phyloP scores from a whole-genome alignment of 2,329 filamentous ascomycete genomes.

The Aschersonia sp. region DNA sequence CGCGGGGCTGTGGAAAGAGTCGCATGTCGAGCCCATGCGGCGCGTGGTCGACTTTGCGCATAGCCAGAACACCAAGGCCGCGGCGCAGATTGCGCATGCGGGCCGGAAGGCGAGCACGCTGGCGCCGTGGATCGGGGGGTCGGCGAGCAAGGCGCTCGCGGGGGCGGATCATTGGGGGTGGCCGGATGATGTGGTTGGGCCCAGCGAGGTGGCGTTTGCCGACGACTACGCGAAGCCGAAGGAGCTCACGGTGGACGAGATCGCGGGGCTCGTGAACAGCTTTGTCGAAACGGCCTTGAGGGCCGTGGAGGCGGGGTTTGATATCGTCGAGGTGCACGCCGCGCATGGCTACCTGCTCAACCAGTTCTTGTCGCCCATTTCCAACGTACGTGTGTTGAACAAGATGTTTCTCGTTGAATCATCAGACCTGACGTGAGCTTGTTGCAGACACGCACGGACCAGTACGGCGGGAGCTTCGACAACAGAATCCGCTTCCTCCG shows the following conservation, averaged over 20 bases:
- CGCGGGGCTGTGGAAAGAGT: conserved; percentile 70
- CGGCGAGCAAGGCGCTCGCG: conserved; percentile 36
- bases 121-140: conserved; percentile 45
- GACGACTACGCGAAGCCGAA: conserved; percentile 46
- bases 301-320: conserved; percentile 56
- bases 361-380: conserved; percentile 47
- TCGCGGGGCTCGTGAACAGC: conserved; percentile 46
- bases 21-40: conserved; percentile 59
- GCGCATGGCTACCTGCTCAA: conserved; percentile 55
- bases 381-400: conserved; percentile 28
- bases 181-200: conserved; percentile 38
- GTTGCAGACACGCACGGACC: conserved; percentile 38
- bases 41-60: conserved; percentile 67
- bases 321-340: conserved; percentile 56
- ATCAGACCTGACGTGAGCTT: neutral
- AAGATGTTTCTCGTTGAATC: neutral
- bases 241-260: conserved; percentile 55
- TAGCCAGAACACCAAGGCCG: conserved; percentile 61
- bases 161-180: conserved; percentile 37
- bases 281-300: conserved; percentile 45
- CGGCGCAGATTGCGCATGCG: conserved; percentile 70
- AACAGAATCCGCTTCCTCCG: conserved; percentile 49
- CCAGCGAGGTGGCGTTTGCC: conserved; percentile 43
- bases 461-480: conserved; percentile 51
- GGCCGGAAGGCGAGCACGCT: conserved; percentile 53